Base-by-base conservation (phyloP, 441 rosid species). In the Arabidopsis hybrid region DNA sequence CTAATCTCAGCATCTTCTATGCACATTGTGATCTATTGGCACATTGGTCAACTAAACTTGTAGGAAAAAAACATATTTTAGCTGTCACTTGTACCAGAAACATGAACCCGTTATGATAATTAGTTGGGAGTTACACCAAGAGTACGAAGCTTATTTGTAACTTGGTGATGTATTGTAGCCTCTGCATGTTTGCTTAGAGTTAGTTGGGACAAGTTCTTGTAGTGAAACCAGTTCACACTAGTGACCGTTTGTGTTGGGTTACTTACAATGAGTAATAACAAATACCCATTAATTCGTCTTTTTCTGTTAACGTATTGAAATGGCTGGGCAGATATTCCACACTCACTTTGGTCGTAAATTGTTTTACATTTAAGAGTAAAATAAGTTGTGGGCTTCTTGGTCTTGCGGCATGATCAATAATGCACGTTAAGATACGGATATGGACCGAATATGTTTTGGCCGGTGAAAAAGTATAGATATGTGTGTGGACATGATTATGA, bases 401-500 rank as follows among this genome's bases (percentile, higher is more conserved):
- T 21, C 45, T 56, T 36, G 29, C 10, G 34, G 55, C 34, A 40
- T 66, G 66, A 73, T 16, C 50, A 47, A 6, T 46, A 34, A 38
- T 65, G 35, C 72, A 49, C 67, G 35, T 34, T 6, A 40, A 49
- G 60, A 60, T 43, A 52, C 64, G 57, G 50, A 60, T 60, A 69
- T 67, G 78, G 69, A 35, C 71, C 71, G 51, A 75, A 60, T 43
- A 26, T 34, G 17, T 34, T 72, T 75, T 68, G 79, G 79, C 74
- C 79, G 79, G 79, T 61, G 79, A 21, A 52, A 75, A 75, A 12
- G 65, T 13, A 12, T 5, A 29, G 51, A 65, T 66, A 65, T n/a
- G n/a, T n/a, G n/a, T 51, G 73, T 67, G 78, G 78, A 66, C 72
- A 74, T 9, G 16, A 74, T 75, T 3, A 60, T 60, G 62, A 74